Percentiles rank a stretch among this genome's conserved stretches.
Conservation (phyloP, 441 rosid species). For the Theobroma grandiflorum region DNA sequence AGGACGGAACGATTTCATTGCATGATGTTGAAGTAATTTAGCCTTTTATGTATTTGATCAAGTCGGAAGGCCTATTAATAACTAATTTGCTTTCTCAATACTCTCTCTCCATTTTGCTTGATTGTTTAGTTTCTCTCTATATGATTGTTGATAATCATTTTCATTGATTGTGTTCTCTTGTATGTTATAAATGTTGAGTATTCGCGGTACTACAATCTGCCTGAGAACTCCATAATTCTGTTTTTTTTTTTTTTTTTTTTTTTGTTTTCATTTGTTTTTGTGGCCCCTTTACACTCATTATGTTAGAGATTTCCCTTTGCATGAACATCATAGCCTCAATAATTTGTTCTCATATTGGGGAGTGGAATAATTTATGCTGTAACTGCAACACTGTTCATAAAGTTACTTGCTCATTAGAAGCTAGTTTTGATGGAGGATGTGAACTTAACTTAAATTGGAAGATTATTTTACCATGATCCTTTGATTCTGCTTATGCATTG, state of each 20-base stretch:
- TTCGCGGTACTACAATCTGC: not conserved
- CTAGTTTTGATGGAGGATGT: not conserved
- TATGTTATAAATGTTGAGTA: not conserved
- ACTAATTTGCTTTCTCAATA: not conserved
- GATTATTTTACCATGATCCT: not conserved
- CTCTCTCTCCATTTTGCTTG: not conserved
- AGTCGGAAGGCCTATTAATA: not conserved
- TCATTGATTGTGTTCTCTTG: not conserved
- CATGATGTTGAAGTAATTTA: conserved; percentile 85
- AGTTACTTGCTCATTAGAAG: not conserved
- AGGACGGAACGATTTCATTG: conserved; percentile 79
- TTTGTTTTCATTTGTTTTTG: not conserved
- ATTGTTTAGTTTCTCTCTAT: not conserved
- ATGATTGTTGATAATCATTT: not conserved
- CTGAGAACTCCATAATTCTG: not conserved
- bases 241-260: not conserved
- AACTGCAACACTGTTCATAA: not conserved
- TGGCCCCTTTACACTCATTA: not conserved
- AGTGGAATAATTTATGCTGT: not conserved
- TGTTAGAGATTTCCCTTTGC: not conserved
- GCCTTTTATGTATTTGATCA: not conserved
- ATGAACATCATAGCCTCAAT: not conserved
- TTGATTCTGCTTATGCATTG: not conserved
- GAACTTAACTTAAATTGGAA: not conserved
- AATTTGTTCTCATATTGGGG: not conserved